phyloP scores from a whole-genome alignment of 78 protist genomes.

The Dictyostelium discoideum region DNA sequence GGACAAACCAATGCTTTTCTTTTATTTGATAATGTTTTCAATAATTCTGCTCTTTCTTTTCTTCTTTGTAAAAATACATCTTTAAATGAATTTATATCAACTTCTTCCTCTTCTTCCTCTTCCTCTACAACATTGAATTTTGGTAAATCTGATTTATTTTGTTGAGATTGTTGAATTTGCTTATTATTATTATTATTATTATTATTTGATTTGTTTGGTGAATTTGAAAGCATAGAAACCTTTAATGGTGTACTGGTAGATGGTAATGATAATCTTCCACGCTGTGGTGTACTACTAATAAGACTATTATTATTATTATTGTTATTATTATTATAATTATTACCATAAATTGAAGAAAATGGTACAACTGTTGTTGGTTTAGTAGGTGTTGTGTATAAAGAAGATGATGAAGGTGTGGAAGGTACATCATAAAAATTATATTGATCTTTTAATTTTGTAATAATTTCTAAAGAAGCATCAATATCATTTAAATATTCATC shows the following conservation, averaged over 20 bases:
- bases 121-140: neutral
- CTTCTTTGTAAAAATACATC: conserved; percentile 10
- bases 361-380: neutral
- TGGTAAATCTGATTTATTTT: neutral
- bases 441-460: neutral
- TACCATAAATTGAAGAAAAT: conserved; percentile 1
- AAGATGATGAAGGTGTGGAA: neutral
- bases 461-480: neutral
- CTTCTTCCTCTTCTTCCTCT: neutral
- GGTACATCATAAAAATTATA: conserved; percentile 4
- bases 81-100: neutral
- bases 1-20: conserved; percentile 15
- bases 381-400: neutral
- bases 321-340: neutral
- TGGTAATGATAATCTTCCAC: neutral
- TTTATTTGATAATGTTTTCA: neutral
- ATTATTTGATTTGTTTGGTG: neutral
- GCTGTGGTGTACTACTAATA: neutral
- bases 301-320: neutral
- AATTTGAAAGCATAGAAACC: neutral
- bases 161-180: neutral
- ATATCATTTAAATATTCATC: conserved; percentile 1
- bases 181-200: neutral
- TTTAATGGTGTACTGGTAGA: conserved; percentile 1
- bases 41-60: conserved; percentile 27